Evolutionary conservation across 257 asterid species (phyloP), one percentile per base, ranked within the genome.

Genomic region (Misopates orontium): DNA sequence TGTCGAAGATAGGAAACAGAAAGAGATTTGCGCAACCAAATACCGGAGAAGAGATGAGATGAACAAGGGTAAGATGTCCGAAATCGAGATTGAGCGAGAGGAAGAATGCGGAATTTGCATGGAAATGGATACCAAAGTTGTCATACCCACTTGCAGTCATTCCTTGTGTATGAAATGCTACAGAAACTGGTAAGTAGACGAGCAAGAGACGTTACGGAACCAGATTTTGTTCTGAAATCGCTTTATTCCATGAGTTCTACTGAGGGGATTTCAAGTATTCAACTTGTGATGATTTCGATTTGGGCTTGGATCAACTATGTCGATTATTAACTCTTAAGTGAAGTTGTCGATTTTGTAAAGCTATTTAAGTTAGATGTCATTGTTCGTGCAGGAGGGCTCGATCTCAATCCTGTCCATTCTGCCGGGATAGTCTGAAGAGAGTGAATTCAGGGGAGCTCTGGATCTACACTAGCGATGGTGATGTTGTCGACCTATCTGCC

Each of bases 91-190:
- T 3, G 97, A 90, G 80, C 83, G 95, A 72, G 97, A 88, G 70
- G 97, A 93, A 77, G 97, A 93, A 77, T 93, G 99, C 52, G 97
- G 95, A 23, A 93, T 93, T 57, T 93, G 99, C 78, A 71, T 87
- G 97, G 97, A 90, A 75, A 71, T 87, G 80, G 67, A 82, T 19
- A 75, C 96, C 49, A 93, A 86, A 74, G 95, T 93, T 65, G 99
- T 93, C 56, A 75, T 93, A 39, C 97, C 99, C 21, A 67, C 73
- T 23, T 93, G 99, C 85, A 80, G 63, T 68, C 99, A 93, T 64
- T 85, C 97, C 16, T 71, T 93, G 76, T 93, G 99, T 62, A 68
- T 87, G 80, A 83, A 77, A 67, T 93, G 99, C 72, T 90, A 82
- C 59, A 80, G 75, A 52, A 69, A 78, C 83, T 93, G 99, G 99